These are phyloP conservation scores for Avena eriantha DNA, from an alignment of 176 grass and related monocot species.

Conservation along the genomic window DNA sequence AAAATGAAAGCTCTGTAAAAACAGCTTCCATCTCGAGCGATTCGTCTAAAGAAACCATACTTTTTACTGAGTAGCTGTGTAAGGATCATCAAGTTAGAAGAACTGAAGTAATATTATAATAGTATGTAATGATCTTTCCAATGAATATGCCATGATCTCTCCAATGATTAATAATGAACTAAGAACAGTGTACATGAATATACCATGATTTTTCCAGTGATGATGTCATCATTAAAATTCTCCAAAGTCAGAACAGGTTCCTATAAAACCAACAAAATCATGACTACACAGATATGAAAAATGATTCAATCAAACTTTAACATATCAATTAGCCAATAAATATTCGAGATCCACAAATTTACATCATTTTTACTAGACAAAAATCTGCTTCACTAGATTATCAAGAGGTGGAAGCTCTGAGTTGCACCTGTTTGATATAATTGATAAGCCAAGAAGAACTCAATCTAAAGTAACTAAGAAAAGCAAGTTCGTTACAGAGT, in stretches of 20 bases:
- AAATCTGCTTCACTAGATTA: background rate
- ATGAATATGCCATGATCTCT: too few relatives aligned
- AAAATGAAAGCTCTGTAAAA: constrained; percentile 39
- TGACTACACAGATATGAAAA: background rate
- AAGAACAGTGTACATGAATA: too few relatives aligned
- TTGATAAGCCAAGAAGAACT: background rate
- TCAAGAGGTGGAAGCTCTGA: background rate
- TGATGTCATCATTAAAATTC: background rate
- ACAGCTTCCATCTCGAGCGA: constrained; percentile 14
- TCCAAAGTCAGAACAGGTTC: background rate
- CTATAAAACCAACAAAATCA: constrained; percentile 5
- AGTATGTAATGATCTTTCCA: too few relatives aligned
- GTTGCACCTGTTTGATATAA: background rate
- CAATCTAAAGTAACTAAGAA: background rate
- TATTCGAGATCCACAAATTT: background rate
- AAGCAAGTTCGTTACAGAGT: background rate
- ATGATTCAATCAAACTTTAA: background rate
- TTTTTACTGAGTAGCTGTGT: constrained; percentile 32
- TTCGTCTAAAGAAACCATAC: constrained; percentile 24
- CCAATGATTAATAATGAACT: too few relatives aligned
- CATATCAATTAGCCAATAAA: constrained; percentile 11
- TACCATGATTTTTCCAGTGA: background rate
- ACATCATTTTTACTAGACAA: background rate
- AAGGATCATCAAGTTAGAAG: background rate
- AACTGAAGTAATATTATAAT: background rate